Conservation (phyloP, 352 stramenopile species). For the Aphanomyces cochlioides region DNA sequence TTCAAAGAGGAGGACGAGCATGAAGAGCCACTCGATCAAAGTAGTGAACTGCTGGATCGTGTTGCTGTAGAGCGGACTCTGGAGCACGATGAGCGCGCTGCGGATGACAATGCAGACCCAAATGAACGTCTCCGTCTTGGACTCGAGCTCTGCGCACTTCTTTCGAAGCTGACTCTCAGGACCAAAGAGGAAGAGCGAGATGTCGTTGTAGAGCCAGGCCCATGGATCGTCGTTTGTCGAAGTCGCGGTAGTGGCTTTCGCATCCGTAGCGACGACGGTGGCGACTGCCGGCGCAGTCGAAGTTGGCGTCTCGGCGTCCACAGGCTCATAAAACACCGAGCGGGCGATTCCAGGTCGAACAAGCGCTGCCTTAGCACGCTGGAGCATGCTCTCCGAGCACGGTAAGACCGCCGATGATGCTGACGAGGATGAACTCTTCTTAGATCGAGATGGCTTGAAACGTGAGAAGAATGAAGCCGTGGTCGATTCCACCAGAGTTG, state of each 20-base stretch:
- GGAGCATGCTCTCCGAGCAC: not conserved
- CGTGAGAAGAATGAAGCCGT: not conserved
- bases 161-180: slow-evolving; percentile 63
- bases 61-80: slow-evolving; percentile 72
- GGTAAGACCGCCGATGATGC: not conserved
- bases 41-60: slow-evolving; percentile 78
- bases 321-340: not conserved
- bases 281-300: no score
- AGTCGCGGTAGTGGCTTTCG: not conserved
- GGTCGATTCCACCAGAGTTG: not conserved
- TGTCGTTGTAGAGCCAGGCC: slow-evolving; percentile 71
- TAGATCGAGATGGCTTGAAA: no score
- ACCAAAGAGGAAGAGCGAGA: slow-evolving; percentile 75
- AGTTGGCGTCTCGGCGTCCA: not conserved
- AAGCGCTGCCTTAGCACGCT: not conserved
- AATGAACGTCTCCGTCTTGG: slow-evolving; percentile 83
- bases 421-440: not conserved
- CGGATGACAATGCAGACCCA: slow-evolving; percentile 75
- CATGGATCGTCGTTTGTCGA: slow-evolving; percentile 26
- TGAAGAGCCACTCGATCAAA: slow-evolving; percentile 67
- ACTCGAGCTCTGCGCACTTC: slow-evolving; percentile 64
- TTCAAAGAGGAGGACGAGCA: slow-evolving; percentile 70
- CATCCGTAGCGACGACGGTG: not conserved
- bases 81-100: slow-evolving; percentile 64
- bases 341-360: not conserved